Conservation (phyloP, 768 basidiomycete genomes). For the Lepiota brunneoincarnata region DNA sequence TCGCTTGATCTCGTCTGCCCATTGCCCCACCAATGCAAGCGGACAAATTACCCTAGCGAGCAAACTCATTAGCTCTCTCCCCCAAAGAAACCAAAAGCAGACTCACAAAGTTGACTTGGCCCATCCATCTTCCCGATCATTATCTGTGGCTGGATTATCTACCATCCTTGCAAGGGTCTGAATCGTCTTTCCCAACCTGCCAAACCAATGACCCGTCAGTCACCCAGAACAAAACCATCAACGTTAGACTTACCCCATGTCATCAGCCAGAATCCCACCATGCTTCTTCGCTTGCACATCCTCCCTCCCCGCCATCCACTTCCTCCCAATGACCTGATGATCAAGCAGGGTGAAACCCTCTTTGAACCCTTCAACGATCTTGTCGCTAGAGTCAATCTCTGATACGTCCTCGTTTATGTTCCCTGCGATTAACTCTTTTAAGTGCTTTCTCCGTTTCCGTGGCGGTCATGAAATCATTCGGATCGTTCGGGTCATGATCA, state of each 20-base stretch:
- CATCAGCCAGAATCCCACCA: constrained; percentile 92
- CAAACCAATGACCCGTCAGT: not conserved
- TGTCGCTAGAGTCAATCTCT: constrained; percentile 63
- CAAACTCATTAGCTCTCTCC: constrained; percentile 3
- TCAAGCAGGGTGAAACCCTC: constrained; percentile 71
- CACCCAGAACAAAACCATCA: not conserved
- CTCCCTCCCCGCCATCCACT: constrained; percentile 89
- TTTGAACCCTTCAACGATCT: constrained; percentile 74
- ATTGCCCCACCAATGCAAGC: constrained; percentile 84
- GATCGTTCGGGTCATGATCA: constrained; percentile 19
- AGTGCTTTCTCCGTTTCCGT: constrained; percentile 73
- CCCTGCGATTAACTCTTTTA: constrained; percentile 74
- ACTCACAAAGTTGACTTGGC: constrained; percentile 68
- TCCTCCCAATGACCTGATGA: constrained; percentile 83
- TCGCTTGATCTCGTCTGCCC: constrained; percentile 82
- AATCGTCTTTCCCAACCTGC: constrained; percentile 88
- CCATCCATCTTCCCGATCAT: constrained; percentile 73
- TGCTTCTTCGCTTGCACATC: constrained; percentile 57
- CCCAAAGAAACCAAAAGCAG: not conserved
- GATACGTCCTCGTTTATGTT: constrained; percentile 57
- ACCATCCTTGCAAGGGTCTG: constrained; percentile 88
- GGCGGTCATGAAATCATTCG: constrained; percentile 30
- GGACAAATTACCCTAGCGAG: constrained; percentile 77
- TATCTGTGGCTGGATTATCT: constrained; percentile 69
- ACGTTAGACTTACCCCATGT: constrained; percentile 66